Base-by-base conservation (phyloP, 2,329 filamentous ascomycete species). In the Penicillium sp. region DNA sequence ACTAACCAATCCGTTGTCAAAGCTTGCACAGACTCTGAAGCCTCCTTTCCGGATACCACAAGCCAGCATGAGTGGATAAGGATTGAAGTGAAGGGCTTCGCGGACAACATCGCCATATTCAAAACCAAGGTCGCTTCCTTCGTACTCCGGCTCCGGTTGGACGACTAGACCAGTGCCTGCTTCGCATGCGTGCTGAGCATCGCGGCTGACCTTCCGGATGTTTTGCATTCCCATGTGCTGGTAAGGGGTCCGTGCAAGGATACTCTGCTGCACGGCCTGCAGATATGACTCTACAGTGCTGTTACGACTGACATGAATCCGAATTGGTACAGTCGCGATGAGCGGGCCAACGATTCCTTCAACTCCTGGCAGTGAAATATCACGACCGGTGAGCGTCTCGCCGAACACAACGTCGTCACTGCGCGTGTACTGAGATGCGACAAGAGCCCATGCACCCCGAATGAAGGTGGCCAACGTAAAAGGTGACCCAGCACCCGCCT, bases 191-290 rank as follows among this genome's bases (percentile, higher is more conserved):
- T 75, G 69, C 30, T 76, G 75, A 4, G 75, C 74, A 65, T 77
- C 75, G n/a, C 62, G 67, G 65, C 75, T 77, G 46, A 77, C 73
- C 58, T 75, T 75, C 42, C 80, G 72, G 59, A 83, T 83, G 46
- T 82, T 77, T 62, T 83, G 81, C 67, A 82, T 76, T 5, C 81
- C 81, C 67, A 81, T 76, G 56, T 83, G 81, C 63, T 83, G 79
- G 60, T 82, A 79, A 0, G 78, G 78, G 3, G 79, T 79, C 6
- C 79, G 78, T 11, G 76, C 66, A 45, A 61, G 74, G 66, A 60
- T 68, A 37, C 60, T 72, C 64, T 74, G 68, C 54, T 76, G 74
- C n/a, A 76, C 66, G 4, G 54, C 57, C 22, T 70, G 71, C 2
- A 75, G 65, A 52, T 73, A 75, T 3, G 65, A 59, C 46, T 72